phyloP scores from a whole-genome alignment of 2,329 filamentous ascomycete species.

The Knoxdaviesia proteae region DNA sequence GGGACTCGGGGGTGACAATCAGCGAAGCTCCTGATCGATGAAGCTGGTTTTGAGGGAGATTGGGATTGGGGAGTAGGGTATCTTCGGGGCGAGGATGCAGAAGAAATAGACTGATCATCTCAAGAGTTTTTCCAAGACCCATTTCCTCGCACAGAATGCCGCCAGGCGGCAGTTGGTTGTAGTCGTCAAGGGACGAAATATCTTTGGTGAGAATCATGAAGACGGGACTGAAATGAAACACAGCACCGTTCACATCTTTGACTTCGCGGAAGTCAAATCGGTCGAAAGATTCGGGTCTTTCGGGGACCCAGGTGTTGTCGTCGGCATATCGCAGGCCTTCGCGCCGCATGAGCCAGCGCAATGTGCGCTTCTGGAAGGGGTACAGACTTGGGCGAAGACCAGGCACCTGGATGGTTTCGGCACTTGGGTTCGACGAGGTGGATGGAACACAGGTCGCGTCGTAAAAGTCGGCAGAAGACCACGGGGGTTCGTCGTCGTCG shows the following conservation, averaged over 20 bases:
- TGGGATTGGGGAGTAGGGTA: conserved; percentile 13
- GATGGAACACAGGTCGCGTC: conserved; percentile 42
- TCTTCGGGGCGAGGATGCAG: conserved; percentile 23
- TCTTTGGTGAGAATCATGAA: conserved; percentile 37
- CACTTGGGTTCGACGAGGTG: conserved; percentile 13
- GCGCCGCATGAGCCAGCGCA: conserved; percentile 47
- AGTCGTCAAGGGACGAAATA: conserved; percentile 18
- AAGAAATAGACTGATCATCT: conserved; percentile 50
- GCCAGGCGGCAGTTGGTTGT: conserved; percentile 23
- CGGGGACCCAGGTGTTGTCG: conserved; percentile 2
- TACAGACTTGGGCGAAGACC: conserved; percentile 33
- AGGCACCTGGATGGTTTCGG: conserved; percentile 18
- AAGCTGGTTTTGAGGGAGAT: conserved; percentile 15
- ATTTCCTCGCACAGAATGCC: conserved; percentile 65
- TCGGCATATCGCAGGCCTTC: conserved; percentile 36
- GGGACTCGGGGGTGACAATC: conserved; percentile 36
- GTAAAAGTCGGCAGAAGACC: conserved; percentile 42
- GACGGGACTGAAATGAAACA: conserved; percentile 38
- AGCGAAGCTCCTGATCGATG: conserved; percentile 32
- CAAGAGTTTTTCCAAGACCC: conserved; percentile 65
- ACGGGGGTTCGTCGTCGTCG: conserved; percentile 7
- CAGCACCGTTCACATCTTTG: conserved; percentile 13
- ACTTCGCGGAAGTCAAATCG: conserved; percentile 11
- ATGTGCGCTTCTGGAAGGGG: conserved; percentile 50
- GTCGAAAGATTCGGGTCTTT: too few relatives aligned